A percentile compares a stretch with the other conserved stretches of the same genome.
Conservation (phyloP, 129 eudicot species). For the Logfia minima region DNA sequence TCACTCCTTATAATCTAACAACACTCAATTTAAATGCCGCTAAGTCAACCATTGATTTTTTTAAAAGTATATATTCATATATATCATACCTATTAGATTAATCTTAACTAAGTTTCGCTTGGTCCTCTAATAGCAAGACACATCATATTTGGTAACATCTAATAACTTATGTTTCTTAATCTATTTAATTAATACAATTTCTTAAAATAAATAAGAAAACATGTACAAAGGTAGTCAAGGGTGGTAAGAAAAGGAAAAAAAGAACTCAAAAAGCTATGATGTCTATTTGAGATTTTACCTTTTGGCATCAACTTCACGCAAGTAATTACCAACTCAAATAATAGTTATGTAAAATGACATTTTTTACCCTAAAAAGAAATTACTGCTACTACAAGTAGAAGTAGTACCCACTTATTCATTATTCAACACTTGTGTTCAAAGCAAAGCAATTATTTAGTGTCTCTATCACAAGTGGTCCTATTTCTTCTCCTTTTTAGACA, state of each 20-base stretch:
- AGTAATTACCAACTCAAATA: slow-evolving; percentile 18
- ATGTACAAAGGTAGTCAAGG: slow-evolving; percentile 16
- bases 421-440: slow-evolving; percentile 36
- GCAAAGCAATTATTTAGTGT: slow-evolving; percentile 43
- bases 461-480: slow-evolving; percentile 40
- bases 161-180: too few relatives aligned
- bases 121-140: too few relatives aligned
- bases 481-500: slow-evolving; percentile 23
- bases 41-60: too few relatives aligned
- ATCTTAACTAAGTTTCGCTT: too few relatives aligned
- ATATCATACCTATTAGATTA: too few relatives aligned
- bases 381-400: slow-evolving; percentile 19
- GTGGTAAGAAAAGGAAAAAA: neutral
- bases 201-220: too few relatives aligned
- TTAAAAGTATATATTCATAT: too few relatives aligned
- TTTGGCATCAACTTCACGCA: slow-evolving; percentile 21
- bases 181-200: too few relatives aligned
- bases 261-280: slow-evolving; percentile 10
- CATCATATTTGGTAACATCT: too few relatives aligned
- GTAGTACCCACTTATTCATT: slow-evolving; percentile 20
- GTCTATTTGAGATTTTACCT: slow-evolving; percentile 21
- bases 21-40: too few relatives aligned
- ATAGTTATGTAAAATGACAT: neutral
- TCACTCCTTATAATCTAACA: too few relatives aligned
- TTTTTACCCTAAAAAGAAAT: slow-evolving; percentile 23